A percentile compares a stretch with the other conserved stretches of the same genome.
Evolutionary conservation across 2,329 filamentous ascomycete species (phyloP).

Genomic region (Cryphonectria parasitica): DNA sequence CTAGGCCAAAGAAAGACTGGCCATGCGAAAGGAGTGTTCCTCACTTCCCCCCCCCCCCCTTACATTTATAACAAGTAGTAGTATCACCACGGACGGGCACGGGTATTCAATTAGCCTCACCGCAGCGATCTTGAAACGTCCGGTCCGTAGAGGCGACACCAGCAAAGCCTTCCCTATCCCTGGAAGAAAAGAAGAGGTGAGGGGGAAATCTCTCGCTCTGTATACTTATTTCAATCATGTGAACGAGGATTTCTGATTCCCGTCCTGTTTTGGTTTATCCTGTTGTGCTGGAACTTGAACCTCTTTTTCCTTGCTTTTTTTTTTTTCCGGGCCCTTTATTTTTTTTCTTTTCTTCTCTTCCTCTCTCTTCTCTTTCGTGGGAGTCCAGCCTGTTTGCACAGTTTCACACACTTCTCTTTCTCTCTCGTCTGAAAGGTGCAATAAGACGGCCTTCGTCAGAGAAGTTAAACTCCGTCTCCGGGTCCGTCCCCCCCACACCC

Average conservation of each 20-base stretch:
- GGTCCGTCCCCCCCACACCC: neutral
- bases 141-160: neutral
- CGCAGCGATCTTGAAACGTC: neutral
- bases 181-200: neutral
- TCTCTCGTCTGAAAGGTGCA: neutral
- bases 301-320: neutral
- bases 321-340: no score
- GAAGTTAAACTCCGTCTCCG: neutral
- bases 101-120: neutral
- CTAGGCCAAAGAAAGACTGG: neutral
- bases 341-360: no score
- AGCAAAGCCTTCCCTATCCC: neutral
- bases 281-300: neutral
- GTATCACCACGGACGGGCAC: neutral
- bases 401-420: no score
- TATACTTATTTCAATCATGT: neutral
- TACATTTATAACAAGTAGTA: neutral
- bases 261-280: neutral
- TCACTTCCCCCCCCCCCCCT: no score
- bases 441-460: neutral
- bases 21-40: neutral
- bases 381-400: no score
- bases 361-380: no score
- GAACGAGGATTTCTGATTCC: neutral
- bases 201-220: no score